Evolutionary conservation across 495 filamentous ascomycete genomes (phyloP).

Genomic region (Xylaria nigripes): DNA sequence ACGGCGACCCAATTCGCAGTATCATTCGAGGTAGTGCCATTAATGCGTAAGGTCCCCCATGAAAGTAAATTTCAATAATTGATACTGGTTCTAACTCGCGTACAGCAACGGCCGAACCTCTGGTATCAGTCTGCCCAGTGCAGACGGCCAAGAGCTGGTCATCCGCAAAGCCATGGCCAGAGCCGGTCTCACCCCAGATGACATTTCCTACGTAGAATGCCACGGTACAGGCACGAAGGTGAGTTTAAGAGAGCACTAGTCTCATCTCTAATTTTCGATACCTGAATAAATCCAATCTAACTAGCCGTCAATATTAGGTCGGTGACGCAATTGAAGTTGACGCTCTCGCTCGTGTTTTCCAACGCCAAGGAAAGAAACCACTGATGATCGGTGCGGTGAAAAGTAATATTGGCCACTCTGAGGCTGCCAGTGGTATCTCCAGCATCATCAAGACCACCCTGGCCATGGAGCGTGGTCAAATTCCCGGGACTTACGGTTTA

Average conservation of each 20-base stretch:
- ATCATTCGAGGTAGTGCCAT: slow-evolving; percentile 50
- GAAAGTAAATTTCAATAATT: not conserved
- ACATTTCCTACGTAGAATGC: slow-evolving; percentile 33
- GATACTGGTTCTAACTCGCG: slow-evolving; percentile 27
- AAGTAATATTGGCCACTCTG: slow-evolving; percentile 36
- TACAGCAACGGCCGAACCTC: slow-evolving; percentile 18
- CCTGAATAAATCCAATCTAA: too few species aligned
- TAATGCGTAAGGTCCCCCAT: slow-evolving; percentile 35
- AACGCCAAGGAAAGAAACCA: slow-evolving; percentile 18
- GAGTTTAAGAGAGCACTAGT: not conserved
- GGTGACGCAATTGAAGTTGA: slow-evolving; percentile 44
- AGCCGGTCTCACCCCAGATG: slow-evolving; percentile 23
- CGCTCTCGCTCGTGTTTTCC: slow-evolving; percentile 33
- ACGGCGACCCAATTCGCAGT: slow-evolving; percentile 49
- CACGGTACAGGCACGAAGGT: slow-evolving; percentile 36
- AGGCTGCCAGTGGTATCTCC: slow-evolving; percentile 36
- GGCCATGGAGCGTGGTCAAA: slow-evolving; percentile 43
- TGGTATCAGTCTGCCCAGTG: slow-evolving; percentile 50
- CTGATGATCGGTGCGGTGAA: slow-evolving; percentile 45
- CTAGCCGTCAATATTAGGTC: slow-evolving; percentile 4
- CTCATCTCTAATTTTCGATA: too few species aligned
- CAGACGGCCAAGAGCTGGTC: slow-evolving; percentile 44
- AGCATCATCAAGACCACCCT: slow-evolving; percentile 48
- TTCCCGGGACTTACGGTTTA: slow-evolving; percentile 39
- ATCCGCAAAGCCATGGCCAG: slow-evolving; percentile 44